Percentiles rank a stretch among this genome's conserved stretches.
Evolutionary conservation across 495 filamentous ascomycete genomes (phyloP).

Genomic region (Talaromyces stipitatus): DNA sequence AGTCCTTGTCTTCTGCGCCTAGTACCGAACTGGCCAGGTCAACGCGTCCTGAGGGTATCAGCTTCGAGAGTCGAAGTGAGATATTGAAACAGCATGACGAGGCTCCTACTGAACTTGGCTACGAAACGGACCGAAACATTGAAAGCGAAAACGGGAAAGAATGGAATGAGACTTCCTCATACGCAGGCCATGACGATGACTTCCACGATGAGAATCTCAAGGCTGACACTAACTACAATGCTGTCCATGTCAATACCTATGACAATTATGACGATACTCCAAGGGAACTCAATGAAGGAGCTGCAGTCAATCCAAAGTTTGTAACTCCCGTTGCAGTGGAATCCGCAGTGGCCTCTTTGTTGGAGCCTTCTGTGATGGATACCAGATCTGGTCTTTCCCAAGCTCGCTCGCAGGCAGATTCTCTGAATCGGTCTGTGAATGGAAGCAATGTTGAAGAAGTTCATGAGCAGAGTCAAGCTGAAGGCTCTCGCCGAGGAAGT

Average conservation of each 20-base stretch:
- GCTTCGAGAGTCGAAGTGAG: constrained; percentile 39
- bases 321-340: constrained; percentile 66
- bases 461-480: constrained; percentile 5
- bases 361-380: constrained; percentile 63
- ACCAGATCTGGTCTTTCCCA: constrained; percentile 27
- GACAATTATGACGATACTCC: constrained; percentile 43
- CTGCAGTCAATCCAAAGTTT: constrained; percentile 67
- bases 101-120: constrained; percentile 29
- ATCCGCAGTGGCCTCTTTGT: constrained; percentile 79
- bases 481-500: constrained; percentile 25
- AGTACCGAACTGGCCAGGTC: constrained; percentile 46
- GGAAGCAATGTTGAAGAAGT: constrained; percentile 15
- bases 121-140: constrained; percentile 19
- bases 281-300: constrained; percentile 54
- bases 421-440: constrained; percentile 18
- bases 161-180: constrained; percentile 41
- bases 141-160: constrained; percentile 21
- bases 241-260: constrained; percentile 28
- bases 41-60: constrained; percentile 44
- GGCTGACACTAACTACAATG: constrained; percentile 29
- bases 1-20: constrained; percentile 45
- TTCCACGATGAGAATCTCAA: constrained; percentile 42
- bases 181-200: constrained; percentile 16
- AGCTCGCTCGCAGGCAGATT: constrained; percentile 25
- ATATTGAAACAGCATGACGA: constrained; percentile 31